These are phyloP conservation scores for Cercospora citrullina DNA, from an alignment of 2,329 filamentous ascomycete species.

Conservation along the genomic window DNA sequence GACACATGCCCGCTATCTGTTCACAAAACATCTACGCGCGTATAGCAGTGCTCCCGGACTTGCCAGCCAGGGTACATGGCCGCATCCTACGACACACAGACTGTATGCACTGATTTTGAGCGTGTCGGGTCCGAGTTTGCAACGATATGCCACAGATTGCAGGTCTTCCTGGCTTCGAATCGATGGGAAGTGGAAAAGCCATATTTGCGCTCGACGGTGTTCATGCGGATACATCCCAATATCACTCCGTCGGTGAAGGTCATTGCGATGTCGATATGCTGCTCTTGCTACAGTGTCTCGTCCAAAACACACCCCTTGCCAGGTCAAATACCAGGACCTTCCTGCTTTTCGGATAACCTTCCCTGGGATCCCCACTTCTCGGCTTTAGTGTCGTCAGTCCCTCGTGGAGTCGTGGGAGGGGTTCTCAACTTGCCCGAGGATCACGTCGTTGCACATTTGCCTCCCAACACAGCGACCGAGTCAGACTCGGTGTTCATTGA, in stretches of 20 bases:
- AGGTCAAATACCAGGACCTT: neutral
- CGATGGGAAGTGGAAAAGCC: neutral
- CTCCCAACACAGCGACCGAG: neutral
- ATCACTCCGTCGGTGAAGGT: neutral
- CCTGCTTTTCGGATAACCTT: neutral
- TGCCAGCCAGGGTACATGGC: neutral
- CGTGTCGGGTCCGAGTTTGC: neutral
- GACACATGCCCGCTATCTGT: neutral
- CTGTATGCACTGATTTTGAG: neutral
- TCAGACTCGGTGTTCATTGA: neutral
- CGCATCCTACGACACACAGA: neutral
- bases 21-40: neutral
- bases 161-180: neutral
- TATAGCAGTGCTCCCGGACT: neutral
- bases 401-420: neutral
- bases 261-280: neutral
- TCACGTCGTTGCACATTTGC: neutral
- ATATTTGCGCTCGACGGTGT: neutral
- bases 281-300: neutral
- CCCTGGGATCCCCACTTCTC: neutral
- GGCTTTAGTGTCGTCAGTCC: neutral
- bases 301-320: neutral
- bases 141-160: neutral
- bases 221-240: neutral
- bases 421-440: slow-evolving; percentile 7